Percentiles rank a stretch among this genome's conserved stretches.
phyloP scores from a whole-genome alignment of 2,329 filamentous ascomycete species.

The Pestalotiopsis sp. region DNA sequence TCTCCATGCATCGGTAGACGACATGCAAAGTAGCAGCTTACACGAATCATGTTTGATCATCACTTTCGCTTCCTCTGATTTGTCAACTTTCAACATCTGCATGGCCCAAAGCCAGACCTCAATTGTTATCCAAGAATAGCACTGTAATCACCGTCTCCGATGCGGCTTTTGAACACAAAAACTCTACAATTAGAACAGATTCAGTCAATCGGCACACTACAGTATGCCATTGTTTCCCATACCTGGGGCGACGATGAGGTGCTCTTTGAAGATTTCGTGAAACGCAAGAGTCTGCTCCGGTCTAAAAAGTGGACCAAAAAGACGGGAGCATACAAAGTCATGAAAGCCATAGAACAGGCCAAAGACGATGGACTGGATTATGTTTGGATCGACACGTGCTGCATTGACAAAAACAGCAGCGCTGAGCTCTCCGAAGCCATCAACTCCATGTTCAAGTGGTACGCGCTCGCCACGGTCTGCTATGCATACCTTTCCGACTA shows the following conservation, averaged over 20 bases:
- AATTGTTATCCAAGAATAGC: too few relatives aligned
- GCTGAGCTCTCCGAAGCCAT: constrained; percentile 1
- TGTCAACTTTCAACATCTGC: too few relatives aligned
- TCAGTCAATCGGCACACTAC: neutral
- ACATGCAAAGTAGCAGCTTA: too few relatives aligned
- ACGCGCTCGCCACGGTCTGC: neutral
- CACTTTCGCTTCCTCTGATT: too few relatives aligned
- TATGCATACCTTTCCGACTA: neutral
- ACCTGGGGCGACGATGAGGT: constrained; percentile 4
- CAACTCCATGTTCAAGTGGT: constrained; percentile 6
- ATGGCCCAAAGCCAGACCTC: too few relatives aligned
- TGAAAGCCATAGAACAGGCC: neutral
- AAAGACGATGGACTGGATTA: neutral
- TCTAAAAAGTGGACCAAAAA: neutral
- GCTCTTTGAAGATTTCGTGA: neutral
- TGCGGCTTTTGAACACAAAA: neutral
- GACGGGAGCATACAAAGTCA: neutral
- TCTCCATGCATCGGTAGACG: too few relatives aligned
- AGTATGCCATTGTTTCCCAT: constrained; percentile 3
- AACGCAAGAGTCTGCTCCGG: neutral
- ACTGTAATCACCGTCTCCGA: neutral
- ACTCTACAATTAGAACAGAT: neutral
- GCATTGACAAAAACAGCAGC: constrained; percentile 4
- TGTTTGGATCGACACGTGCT: constrained; percentile 1
- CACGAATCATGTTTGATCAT: too few relatives aligned